Base-by-base conservation (phyloP, 768 basidiomycete genomes). In the Tephrocybe sp. region DNA sequence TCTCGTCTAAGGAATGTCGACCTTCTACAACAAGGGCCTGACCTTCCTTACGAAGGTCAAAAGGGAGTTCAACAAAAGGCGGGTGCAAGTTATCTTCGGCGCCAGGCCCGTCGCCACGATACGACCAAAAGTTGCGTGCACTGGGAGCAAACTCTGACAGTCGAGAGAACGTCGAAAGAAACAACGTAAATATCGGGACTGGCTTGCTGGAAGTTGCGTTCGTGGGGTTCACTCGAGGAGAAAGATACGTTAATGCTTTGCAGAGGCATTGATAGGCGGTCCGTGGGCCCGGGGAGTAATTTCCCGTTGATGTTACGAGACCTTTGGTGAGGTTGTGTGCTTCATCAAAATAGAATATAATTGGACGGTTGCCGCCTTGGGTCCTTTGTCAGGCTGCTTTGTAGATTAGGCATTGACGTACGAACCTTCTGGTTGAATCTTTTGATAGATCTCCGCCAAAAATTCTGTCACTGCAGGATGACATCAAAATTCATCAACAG, bases 191-290 rank as follows among this genome's bases (percentile, higher is more conserved):
- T 9, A 38, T 24, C 13, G 6, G 22, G 3, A 8, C 13, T 24
- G 15, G 25, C 1, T 10, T 10, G 3, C n/a, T n/a, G n/a, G n/a
- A n/a, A n/a, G n/a, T n/a, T n/a, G n/a, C n/a, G n/a, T n/a, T n/a
- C n/a, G n/a, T n/a, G n/a, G n/a, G n/a, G n/a, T n/a, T n/a, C n/a
- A n/a, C n/a, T n/a, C n/a, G n/a, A n/a, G n/a, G n/a, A n/a, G n/a
- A n/a, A n/a, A 40, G 27, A 27, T 30, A 47, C 5, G 6, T 47
- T 2, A 47, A 40, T 12, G 47, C 47, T 12, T 49, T 42, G 22
- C 47, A 49, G n/a, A 49, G 23, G n/a, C 47, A 49, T 21, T 49
- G 47, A 36, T 49, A 49, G 7, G 47, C 21, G 16, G 47, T 49
- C 13, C 40, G 40, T 15, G 13, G n/a, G n/a, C n/a, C n/a, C n/a